Evolutionary conservation across 2,329 filamentous ascomycete genomes (phyloP), one percentile per base, ranked within the genome.

Genomic region (Thielaviopsis musarum): DNA sequence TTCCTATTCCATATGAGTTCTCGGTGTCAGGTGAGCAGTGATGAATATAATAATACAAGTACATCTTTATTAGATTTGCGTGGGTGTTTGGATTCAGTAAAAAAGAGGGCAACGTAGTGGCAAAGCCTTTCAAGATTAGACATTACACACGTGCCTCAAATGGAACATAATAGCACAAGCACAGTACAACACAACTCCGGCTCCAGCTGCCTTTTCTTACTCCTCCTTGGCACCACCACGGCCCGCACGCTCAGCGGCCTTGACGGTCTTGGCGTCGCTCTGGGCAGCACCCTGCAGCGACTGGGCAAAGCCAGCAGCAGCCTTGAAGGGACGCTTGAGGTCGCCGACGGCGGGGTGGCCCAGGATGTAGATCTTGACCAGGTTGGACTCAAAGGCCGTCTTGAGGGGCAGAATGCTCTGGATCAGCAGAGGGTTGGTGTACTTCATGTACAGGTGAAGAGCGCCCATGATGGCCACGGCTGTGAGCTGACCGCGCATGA

Each of bases 381-480:
- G 78, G 79, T 96, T 97, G 75, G 85, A 81, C 79, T 98, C 93
- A 73, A 98, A 81, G 53, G 90, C 91, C 70, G 87, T 81, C 85
- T 98, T 98, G 73, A 97, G 79, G 38, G 93, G 93, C 70, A 98
- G 93, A 76, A 98, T 95, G 72, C 87, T 94, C 82, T 98, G 93
- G 77, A 98, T 95, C 69, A 96, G 78, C 57, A 98, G 87, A 51
- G 93, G 93, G 83, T 97, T 98, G 77, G 91, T 97, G 85, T 97
- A 98, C 74, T 96, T 91, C 80, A 98, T 87, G 84, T 97, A 98
- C 63, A 98, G 66, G 77, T 98, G 93, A 91, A 98, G 97, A 69
- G 96, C 88, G 63, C 74, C 83, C 91, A 98, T 97, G 91, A 98
- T 98, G 72, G 81, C 91, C 61, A 98, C 79, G 62, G 93, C 93